Base-by-base conservation (phyloP, 2,329 filamentous ascomycete species). In the Pseudogymnoascus sp. region DNA sequence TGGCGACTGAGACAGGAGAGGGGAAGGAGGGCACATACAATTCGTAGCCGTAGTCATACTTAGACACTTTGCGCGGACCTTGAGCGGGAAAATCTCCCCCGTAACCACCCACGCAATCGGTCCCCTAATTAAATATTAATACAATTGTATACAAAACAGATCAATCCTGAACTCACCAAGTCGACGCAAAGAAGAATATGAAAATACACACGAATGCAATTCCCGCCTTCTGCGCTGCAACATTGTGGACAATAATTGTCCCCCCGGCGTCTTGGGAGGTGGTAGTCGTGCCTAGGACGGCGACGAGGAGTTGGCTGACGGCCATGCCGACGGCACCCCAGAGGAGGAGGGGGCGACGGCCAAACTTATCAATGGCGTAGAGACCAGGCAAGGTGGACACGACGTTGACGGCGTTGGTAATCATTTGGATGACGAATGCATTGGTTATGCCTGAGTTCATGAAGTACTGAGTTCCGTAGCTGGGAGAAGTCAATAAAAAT, bases 121-220 rank as follows among this genome's bases (percentile, higher is more conserved):
- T 29, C 87, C 87, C 87, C 19, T 19, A 19, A 19, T 19, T 19
- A 19, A 19, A 19, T 19, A 19, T 19, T 19, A 19, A 19, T 19
- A 19, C 19, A 19, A 2, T 19, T 19, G 2, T 19, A 19, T 19
- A 19, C 2, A 19, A 19, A 19, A 19, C 19, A 2, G 19, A 19
- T 2, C 19, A 19, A 2, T 19, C 19, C 2, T 19, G 2, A 19
- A 19, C 19, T 19, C 2, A 2, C 19, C 87, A 90, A 1, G 86
- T 88, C 2, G 82, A 81, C 42, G 87, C 87, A 68, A 90, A 90
- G 80, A 88, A 89, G 79, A 88, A 88, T 73, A 90, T 90, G 75
- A 86, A 90, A 68, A 89, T 80, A 75, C 86, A 89, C 33, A 86
- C 78, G 64, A 87, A 87, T 1, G 84, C 80, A 21, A 87, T 83